Evolutionary conservation across 129 eudicot species (phyloP).

Genomic region (Gnaphalium uliginosum): DNA sequence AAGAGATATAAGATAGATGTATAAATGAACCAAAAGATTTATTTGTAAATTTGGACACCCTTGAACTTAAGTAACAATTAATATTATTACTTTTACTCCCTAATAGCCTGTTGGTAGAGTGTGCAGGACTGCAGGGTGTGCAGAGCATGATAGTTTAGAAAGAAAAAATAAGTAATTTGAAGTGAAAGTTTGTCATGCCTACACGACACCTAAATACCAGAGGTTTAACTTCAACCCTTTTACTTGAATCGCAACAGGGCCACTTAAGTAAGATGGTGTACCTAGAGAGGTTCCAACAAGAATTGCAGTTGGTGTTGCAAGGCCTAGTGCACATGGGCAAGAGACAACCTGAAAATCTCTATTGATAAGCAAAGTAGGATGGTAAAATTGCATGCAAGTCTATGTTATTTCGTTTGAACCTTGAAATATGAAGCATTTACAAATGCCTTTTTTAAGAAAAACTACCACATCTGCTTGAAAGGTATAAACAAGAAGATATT

Average conservation of each 20-base stretch:
- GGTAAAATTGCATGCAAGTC: background rate
- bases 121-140: background rate
- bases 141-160: background rate
- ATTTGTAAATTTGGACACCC: background rate
- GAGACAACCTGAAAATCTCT: constrained; percentile 72
- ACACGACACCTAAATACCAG: background rate
- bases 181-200: background rate
- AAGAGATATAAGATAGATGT: background rate
- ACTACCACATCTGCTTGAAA: background rate
- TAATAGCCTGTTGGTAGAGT: background rate
- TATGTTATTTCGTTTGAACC: background rate
- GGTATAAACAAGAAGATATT: background rate
- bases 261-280: constrained; percentile 26
- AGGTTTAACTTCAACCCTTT: background rate
- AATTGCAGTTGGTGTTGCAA: constrained; percentile 97
- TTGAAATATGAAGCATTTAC: background rate
- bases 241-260: background rate
- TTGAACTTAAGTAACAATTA: background rate
- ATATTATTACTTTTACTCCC: background rate
- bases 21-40: background rate
- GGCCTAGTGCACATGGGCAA: constrained; percentile 99
- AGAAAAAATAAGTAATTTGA: too few relatives aligned
- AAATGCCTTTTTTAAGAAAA: background rate
- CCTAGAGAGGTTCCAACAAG: constrained; percentile 97
- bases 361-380: constrained; percentile 1